phyloP scores from a whole-genome alignment of 1,284 basidiomycete genomes.

The Lentinula novae-zelandiae region DNA sequence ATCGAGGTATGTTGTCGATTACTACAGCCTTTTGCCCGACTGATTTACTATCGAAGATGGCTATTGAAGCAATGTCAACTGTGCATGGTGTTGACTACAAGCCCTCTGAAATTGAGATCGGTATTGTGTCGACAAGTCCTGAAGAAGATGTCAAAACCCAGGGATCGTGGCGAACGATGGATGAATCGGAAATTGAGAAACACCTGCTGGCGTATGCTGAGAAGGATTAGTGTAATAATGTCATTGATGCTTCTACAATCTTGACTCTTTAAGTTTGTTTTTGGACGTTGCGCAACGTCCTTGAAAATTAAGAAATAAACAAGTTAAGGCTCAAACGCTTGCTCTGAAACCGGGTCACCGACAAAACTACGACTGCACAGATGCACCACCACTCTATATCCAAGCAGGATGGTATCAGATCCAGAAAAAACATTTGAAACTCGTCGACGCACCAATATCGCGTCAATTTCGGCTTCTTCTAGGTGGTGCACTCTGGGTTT shows the following conservation, averaged over 20 bases:
- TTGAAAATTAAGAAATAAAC: not conserved
- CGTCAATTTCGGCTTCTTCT: slow-evolving; percentile 72
- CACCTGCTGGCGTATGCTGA: slow-evolving; percentile 90
- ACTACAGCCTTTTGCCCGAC: not conserved
- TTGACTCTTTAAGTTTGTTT: not conserved
- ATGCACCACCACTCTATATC: slow-evolving; percentile 70
- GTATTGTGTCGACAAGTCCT: slow-evolving; percentile 71
- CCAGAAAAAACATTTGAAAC: not conserved
- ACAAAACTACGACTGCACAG: slow-evolving; percentile 34
- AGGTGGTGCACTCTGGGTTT: slow-evolving; percentile 50
- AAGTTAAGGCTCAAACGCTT: not conserved
- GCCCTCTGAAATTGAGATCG: slow-evolving; percentile 83
- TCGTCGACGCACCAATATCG: slow-evolving; percentile 62
- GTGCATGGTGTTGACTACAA: slow-evolving; percentile 97
- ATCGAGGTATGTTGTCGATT: slow-evolving; percentile 71
- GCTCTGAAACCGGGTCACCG: too few relatives aligned
- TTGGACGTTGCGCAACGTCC: not conserved
- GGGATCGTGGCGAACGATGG: slow-evolving; percentile 83
- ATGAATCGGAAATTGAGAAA: slow-evolving; percentile 79
- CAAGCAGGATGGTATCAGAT: slow-evolving; percentile 9
- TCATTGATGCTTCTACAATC: not conserved
- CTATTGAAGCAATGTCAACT: slow-evolving; percentile 91
- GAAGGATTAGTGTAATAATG: slow-evolving; percentile 67
- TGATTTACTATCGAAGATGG: slow-evolving; percentile 54
- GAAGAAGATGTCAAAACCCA: slow-evolving; percentile 64